Evolutionary conservation across 495 filamentous ascomycete genomes (phyloP), one percentile per base, ranked within the genome.

Genomic region (Halenospora varia): DNA sequence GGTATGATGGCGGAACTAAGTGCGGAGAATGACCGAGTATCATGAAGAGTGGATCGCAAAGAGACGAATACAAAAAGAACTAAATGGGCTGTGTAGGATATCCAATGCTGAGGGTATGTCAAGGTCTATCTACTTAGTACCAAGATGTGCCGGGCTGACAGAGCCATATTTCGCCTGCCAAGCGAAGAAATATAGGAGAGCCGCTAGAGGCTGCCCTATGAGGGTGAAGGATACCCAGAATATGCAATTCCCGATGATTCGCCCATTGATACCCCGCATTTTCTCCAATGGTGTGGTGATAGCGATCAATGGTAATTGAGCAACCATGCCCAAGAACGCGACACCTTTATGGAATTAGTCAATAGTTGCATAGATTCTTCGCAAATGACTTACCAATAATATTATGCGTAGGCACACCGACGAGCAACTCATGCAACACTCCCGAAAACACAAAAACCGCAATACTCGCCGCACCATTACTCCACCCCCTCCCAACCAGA

Each of bases 131-230:
- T 35, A 35, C 13, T 35, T 65, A 59, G 40, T n/a, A n/a, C n/a
- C n/a, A n/a, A n/a, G n/a, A n/a, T n/a, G n/a, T 35, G 29, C 29
- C 29, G 29, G 29, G 29, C 73, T 72, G 10, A 80, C 76, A 63
- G 84, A 92, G 18, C 94, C 94, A 68, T 96, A 96, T 73, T 98
- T 98, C 18, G 90, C 92, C 70, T 97, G 93, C 94, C 94, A 98
- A 13, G 92, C 94, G 68, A 96, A 97, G 70, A 96, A 98, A 69
- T 98, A 98, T 60, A 94, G 68, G 29, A 97, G 69, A 1, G 89
- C 91, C 0, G 89, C 93, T 39, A 97, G 75, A 10, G 94, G 94
- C 77, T 98, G 94, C 0, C 94, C 94, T 0, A 97, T 84, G 15
- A 98, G 78, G 59, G 90, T 96, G 67, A 98, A 98, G 24, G 85